These are phyloP conservation scores for Meira miltonrushii DNA, from an alignment of 1,284 basidiomycete species.

Conservation along the genomic window DNA sequence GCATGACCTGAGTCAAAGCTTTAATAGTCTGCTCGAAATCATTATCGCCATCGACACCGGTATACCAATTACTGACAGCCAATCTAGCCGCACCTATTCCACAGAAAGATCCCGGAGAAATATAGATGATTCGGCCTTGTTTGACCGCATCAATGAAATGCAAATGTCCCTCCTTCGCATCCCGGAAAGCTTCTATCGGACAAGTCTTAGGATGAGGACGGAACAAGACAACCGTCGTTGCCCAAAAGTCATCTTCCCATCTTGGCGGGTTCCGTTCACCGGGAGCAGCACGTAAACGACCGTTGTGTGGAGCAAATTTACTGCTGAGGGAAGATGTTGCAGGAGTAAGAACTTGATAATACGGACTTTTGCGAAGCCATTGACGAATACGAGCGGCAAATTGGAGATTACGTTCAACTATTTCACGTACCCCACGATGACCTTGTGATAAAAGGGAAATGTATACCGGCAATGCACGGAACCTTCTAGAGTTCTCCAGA, in stretches of 20 bases:
- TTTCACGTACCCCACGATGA: conserved; percentile 54
- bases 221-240: conserved; percentile 55
- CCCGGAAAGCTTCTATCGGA: conserved; percentile 30
- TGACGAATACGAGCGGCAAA: conserved; percentile 54
- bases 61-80: conserved; percentile 58
- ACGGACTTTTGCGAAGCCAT: conserved; percentile 41
- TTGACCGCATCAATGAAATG: conserved; percentile 54
- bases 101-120: conserved; percentile 55
- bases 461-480: conserved; percentile 57
- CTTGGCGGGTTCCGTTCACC: background rate
- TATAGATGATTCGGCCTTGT: conserved; percentile 53
- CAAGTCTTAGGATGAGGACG: conserved; percentile 36
- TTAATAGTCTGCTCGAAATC: conserved; percentile 9
- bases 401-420: conserved; percentile 55
- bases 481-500: conserved; percentile 57
- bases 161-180: conserved; percentile 19
- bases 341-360: conserved; percentile 22
- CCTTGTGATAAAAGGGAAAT: conserved; percentile 56
- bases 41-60: conserved; percentile 34
- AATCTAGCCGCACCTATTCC: conserved; percentile 55
- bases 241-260: conserved; percentile 12
- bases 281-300: background rate
- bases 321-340: conserved; percentile 53
- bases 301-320: conserved; percentile 12
- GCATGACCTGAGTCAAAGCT: conserved; percentile 6